A percentile compares a stretch with the other conserved stretches of the same genome.
These are phyloP conservation scores for Schizopora paradoxa DNA, from an alignment of 1,284 basidiomycete genomes.

Conservation along the genomic window DNA sequence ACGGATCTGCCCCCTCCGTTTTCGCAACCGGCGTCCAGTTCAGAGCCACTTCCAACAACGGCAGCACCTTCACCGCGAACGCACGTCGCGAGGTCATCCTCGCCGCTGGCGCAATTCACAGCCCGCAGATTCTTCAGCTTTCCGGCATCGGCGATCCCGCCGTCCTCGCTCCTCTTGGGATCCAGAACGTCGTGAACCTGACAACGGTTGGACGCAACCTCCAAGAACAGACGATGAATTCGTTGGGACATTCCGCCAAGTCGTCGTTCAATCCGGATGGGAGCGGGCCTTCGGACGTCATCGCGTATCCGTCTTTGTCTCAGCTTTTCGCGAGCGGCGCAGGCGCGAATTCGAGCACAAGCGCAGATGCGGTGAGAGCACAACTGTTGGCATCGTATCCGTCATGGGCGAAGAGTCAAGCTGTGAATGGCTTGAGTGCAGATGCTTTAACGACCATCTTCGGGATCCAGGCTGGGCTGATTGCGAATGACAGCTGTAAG, in stretches of 20 bases:
- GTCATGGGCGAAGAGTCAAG: constrained; percentile 39
- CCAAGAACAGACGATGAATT: constrained; percentile 43
- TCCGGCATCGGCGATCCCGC: constrained; percentile 41
- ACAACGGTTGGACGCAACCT: constrained; percentile 42
- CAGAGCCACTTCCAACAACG: constrained; percentile 12
- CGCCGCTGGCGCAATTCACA: constrained; percentile 31
- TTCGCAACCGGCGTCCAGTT: constrained; percentile 21
- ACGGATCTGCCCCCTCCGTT: constrained; percentile 7
- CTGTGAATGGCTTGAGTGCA: constrained; percentile 32
- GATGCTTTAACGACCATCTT: constrained; percentile 37
- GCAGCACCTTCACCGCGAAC: constrained; percentile 17
- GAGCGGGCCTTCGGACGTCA: constrained; percentile 37
- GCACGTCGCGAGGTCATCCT: constrained; percentile 29
- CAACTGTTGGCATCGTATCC: constrained; percentile 30
- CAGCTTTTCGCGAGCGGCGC: constrained; percentile 39
- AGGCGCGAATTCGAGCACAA: constrained; percentile 11
- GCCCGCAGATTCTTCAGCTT: constrained; percentile 38
- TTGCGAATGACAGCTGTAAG: constrained; percentile 40
- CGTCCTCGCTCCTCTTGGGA: constrained; percentile 37
- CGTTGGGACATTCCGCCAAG: constrained; percentile 30
- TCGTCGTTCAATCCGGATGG: constrained; percentile 31
- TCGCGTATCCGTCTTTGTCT: constrained; percentile 42
- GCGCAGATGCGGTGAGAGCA: constrained; percentile 22
- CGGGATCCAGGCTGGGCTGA: constrained; percentile 37
- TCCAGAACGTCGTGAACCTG: constrained; percentile 33